phyloP scores from a whole-genome alignment of 2,329 filamentous ascomycete genomes.

The Aspergillus sergii region DNA sequence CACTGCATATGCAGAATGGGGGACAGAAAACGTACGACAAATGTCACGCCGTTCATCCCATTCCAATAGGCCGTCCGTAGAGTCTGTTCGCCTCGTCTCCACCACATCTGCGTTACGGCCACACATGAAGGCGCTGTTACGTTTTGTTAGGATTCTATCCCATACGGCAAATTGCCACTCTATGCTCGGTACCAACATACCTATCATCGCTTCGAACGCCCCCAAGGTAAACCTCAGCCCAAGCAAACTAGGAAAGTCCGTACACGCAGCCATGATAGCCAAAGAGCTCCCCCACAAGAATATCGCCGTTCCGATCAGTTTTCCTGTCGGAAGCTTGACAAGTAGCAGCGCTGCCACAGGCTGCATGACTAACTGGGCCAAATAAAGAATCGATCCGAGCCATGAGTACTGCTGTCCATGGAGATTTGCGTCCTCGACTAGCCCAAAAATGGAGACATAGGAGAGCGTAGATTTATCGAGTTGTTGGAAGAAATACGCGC shows the following conservation, averaged over 20 bases:
- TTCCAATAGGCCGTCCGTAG: slow-evolving; percentile 62
- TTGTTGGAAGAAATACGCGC: slow-evolving; percentile 62
- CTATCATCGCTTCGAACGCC: slow-evolving; percentile 35
- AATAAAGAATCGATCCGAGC: slow-evolving; percentile 63
- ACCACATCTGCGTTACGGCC: slow-evolving; percentile 65
- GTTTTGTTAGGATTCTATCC: neutral
- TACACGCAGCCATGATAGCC: slow-evolving; percentile 55
- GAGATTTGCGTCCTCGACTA: slow-evolving; percentile 52
- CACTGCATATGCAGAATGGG: too few relatives aligned
- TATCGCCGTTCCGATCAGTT: slow-evolving; percentile 56
- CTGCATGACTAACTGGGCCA: slow-evolving; percentile 63
- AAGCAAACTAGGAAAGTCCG: slow-evolving; percentile 50
- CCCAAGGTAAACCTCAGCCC: slow-evolving; percentile 50
- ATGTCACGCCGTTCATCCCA: slow-evolving; percentile 62
- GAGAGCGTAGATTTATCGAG: slow-evolving; percentile 48
- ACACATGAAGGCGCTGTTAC: slow-evolving; percentile 53
- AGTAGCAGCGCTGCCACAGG: slow-evolving; percentile 55
- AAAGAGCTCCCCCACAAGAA: slow-evolving; percentile 57
- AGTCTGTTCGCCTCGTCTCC: slow-evolving; percentile 61
- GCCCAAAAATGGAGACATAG: slow-evolving; percentile 38
- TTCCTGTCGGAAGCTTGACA: slow-evolving; percentile 51
- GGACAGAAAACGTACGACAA: slow-evolving; percentile 41
- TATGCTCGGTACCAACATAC: neutral
- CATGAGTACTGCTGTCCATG: slow-evolving; percentile 57
- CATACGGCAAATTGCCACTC: neutral